Base-by-base conservation (phyloP, 1,284 basidiomycete species). In the Jaminaea rosea region DNA sequence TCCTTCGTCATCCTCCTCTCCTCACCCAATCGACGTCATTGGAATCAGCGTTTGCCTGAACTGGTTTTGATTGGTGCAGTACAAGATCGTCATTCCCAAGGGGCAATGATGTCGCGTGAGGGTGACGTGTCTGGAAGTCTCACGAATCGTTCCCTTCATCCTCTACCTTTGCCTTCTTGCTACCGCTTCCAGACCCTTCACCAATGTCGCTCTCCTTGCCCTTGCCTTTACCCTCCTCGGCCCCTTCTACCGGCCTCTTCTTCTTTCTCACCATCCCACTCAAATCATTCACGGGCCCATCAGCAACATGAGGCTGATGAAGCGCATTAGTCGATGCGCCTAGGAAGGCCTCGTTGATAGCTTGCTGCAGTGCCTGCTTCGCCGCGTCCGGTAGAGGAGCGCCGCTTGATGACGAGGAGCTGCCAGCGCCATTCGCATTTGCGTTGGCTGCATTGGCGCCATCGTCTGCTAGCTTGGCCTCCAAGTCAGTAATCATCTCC, bases 381-480 rank as follows among this genome's bases (percentile, higher is more conserved):
- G 41, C 44, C 31, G 47, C 28, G 21, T 46, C 46, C 10, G 49
- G 41, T 47, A 39, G 27, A 19, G 49, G 26, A 9, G 26, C 17
- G 8, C 24, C 49, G 26, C 29, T 31, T 8, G 19, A 26, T 23
- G 49, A 5, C 10, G 47, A 37, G 26, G n/a, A 28, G 9, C 28
- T 36, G 7, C 11, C 32, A 37, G 49, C 37, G 3, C 31, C 17
- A 3, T 19, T 19, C 1, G 42, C 6, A 23, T 15, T 2, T 32
- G 26, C 27, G 7, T 36, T 41, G 13, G 28, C 24, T 4, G 49
- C 17, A 19, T 17, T 21, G 23, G 10, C 29, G 17, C 31, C 50
- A n/a, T 61, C 64, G 53, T 73, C 70, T 21, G 68, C 67, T 23
- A 72, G 52, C 58, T 73, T 73, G 47, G 49, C 50, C 36, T 68